Evolutionary conservation across 148 eudicot species (phyloP).

Genomic region (Nepenthes mirabilis): DNA sequence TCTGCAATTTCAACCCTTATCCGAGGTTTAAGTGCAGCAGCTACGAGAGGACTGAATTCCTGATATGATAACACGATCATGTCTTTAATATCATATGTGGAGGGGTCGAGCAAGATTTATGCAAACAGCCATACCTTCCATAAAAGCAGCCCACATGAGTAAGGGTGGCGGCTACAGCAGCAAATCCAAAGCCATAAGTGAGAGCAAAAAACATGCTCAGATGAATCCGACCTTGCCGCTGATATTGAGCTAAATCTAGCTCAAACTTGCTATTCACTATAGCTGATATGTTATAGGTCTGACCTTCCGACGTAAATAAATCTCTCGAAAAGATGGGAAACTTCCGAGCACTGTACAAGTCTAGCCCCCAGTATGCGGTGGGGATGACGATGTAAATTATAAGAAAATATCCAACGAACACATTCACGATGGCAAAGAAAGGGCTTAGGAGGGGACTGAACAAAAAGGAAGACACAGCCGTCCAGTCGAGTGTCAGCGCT

Average conservation of each 20-base stretch:
- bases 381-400: constrained; percentile 74
- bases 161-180: constrained; percentile 72
- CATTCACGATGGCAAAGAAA: constrained; percentile 70
- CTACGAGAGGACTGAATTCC: no score
- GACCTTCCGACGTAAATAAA: constrained; percentile 60
- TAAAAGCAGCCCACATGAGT: constrained; percentile 72
- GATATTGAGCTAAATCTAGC: constrained; percentile 38
- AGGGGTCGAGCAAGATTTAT: no score
- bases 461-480: constrained; percentile 71
- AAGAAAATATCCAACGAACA: constrained; percentile 47
- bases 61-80: no score
- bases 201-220: constrained; percentile 83
- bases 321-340: constrained; percentile 86
- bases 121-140: constrained; percentile 41
- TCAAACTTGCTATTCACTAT: constrained; percentile 76
- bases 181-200: constrained; percentile 87
- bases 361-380: constrained; percentile 67
- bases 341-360: constrained; percentile 47
- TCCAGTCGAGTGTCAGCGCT: constrained; percentile 78
- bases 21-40: no score
- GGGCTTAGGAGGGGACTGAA: constrained; percentile 75
- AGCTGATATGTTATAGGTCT: constrained; percentile 52
- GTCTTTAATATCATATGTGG: neutral
- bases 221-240: constrained; percentile 57
- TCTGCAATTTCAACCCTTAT: no score